Base-by-base conservation (phyloP, 2,329 filamentous ascomycete genomes). In the Nothopassalora personata region DNA sequence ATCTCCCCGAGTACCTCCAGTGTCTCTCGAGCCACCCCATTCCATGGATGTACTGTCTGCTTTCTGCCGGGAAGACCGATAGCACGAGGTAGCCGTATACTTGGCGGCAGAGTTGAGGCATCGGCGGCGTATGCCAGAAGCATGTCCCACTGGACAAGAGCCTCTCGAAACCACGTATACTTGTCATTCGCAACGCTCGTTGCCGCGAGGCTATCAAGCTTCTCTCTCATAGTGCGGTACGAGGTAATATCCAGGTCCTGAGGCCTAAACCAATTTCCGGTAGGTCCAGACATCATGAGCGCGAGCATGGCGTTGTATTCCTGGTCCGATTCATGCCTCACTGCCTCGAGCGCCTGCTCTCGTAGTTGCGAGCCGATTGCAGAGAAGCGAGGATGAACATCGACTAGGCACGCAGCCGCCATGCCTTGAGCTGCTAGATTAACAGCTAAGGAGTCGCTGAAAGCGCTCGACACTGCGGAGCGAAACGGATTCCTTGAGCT, bases 81-180 rank as follows among this genome's bases (percentile, higher is more conserved):
- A 76, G 19, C 76, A 75, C 10, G 62, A 30, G 63, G 47, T 23
- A 58, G 48, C 23, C 46, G 53, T 28, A 52, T 1, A 71, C 71
- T 51, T 77, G 75, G 60, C 77, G 74, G 53, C 77, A 77, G 9
- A 81, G 79, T 61, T 80, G 83, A 0, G 79, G 80, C 56, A 82
- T 77, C 18, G 80, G 74, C 60, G 23, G 56, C 60, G 33, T 57
- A 66, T 1, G 62, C 39, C 5, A 66, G 27, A 6, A 62, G 53
- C 81, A 83, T 83, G 63, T 83, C 81, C 81, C 81, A 84, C 62
- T 83, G 82, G 30, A 83, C 77, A 52, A 83, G 70, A n/a, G 80
- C 79, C 65, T 83, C 81, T 60, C 82, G 79, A 58, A 83, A 83
- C 66, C 83, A 83, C 33, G 79, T 78, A 39, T 72, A 73, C 27